Base-by-base conservation (phyloP, 1,139 yeast genomes). In the Tardiomyces digboiensis region DNA sequence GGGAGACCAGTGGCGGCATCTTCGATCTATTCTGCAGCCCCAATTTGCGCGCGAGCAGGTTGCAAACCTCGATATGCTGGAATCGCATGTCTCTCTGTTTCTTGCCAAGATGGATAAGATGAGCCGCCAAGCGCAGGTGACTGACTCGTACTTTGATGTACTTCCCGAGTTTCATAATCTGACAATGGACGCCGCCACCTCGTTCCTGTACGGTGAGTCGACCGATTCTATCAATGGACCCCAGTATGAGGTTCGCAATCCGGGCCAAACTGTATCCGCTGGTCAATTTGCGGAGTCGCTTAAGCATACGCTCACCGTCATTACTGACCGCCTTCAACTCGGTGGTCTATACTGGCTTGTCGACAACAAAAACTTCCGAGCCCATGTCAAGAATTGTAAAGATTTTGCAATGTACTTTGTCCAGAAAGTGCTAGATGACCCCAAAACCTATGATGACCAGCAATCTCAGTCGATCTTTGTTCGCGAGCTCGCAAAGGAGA, bases 101-200 rank as follows among this genome's bases (percentile, higher is more conserved):
- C 51, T 74, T 39, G 47, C 52, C 48, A 49, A 47, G 2, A 52
- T 49, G 7, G 59, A 54, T n/a, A 57, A 53, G 19, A 33, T 60
- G 19, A 38, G 38, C 12, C 39, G 22, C 23, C 29, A 58, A 26
- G 20, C 29, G n/a, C 38, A 39, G 13, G 60, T 56, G 7, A 56
- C 55, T 5, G 60, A 72, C 47, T 36, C 38, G 19, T 19, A 13
- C 13, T 60, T 73, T 49, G 78, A 76, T 49, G 54, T 75, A 23
- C 79, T 74, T 50, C 67, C 66, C 22, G 59, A 67, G 41, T 74
- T 75, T 53, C 74, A 68, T 57, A 62, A 62, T 46, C 61, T 76
- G 42, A 76, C 81, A 4, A 65, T 75, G 49, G 82, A 76, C 55
- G 68, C 77, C 20, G 72, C 81, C 5, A 71, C 79, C 14, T 78